phyloP scores from a whole-genome alignment of 2,329 filamentous ascomycete genomes.

The Blastomyces emzantsi region DNA sequence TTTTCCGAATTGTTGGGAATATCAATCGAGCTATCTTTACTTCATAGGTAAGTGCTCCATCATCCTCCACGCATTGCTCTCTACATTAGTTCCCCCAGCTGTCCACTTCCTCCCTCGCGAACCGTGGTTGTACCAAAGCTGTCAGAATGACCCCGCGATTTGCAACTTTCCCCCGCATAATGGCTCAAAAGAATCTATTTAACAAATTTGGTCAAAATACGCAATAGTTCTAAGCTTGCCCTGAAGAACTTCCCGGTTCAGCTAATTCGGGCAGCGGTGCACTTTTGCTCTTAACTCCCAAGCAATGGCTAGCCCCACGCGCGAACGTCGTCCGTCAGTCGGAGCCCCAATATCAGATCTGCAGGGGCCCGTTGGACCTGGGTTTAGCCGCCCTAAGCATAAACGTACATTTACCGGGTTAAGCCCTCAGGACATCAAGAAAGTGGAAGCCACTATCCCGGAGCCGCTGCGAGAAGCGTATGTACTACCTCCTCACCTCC shows the following conservation, averaged over 20 bases:
- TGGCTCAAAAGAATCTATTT: neutral
- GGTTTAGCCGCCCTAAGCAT: constrained; percentile 86
- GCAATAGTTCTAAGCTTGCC: neutral
- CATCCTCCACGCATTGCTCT: neutral
- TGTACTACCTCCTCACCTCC: neutral
- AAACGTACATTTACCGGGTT: constrained; percentile 96
- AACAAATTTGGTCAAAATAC: neutral
- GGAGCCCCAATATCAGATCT: constrained; percentile 80
- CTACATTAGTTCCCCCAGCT: neutral
- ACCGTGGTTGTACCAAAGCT: neutral
- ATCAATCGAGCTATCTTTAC: neutral
- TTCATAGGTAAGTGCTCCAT: neutral
- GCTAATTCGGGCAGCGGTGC: neutral
- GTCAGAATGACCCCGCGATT: neutral
- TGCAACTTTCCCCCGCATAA: neutral
- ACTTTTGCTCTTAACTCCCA: too few species aligned
- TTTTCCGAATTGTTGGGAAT: neutral
- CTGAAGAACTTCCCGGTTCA: neutral
- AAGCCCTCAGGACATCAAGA: constrained; percentile 83
- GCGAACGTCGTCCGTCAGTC: constrained; percentile 73
- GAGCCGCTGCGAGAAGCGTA: constrained; percentile 78
- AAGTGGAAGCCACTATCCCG: constrained; percentile 81
- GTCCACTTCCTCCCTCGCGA: neutral
- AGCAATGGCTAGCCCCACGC: constrained; percentile 27
- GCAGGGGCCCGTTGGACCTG: constrained; percentile 74